These are phyloP conservation scores for Ambispora gerdemannii DNA, from an alignment of 192 early-diverging fungal species.

Conservation along the genomic window DNA sequence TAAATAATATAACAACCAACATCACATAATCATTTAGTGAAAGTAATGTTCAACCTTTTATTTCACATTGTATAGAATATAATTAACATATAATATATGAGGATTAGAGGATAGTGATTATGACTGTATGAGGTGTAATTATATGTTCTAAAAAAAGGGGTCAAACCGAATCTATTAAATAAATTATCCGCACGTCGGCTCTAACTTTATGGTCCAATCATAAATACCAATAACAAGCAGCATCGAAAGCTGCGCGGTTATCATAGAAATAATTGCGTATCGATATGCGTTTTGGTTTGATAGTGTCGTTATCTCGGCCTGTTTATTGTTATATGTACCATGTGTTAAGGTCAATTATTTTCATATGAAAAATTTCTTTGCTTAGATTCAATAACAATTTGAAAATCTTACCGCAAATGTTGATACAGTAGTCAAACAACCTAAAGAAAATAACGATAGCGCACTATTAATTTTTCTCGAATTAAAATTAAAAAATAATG, in stretches of 20 bases:
- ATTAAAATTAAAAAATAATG: neutral
- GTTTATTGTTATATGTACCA: neutral
- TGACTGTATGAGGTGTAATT: no score
- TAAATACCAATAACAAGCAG: conserved; percentile 17
- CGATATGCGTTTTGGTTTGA: neutral
- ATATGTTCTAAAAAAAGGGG: no score
- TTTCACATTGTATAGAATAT: no score
- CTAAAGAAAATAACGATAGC: neutral
- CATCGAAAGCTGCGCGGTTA: conserved; percentile 14
- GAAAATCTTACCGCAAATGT: conserved; percentile 23
- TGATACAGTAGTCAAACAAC: conserved; percentile 29
- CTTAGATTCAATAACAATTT: neutral
- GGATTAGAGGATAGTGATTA: no score
- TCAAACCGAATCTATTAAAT: no score
- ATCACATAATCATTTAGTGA: no score
- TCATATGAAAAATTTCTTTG: neutral
- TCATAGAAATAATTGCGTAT: conserved; percentile 20
- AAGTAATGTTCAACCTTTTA: no score
- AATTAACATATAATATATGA: no score
- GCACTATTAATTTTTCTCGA: neutral
- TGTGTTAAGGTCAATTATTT: neutral
- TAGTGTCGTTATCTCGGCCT: conserved; percentile 16
- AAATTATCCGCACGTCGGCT: neutral
- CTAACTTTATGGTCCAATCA: conserved; percentile 6
- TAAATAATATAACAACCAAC: no score